These are phyloP conservation scores for Gracilaria gracilis DNA, from an alignment of 23 red algal genomes.

Conservation along the genomic window DNA sequence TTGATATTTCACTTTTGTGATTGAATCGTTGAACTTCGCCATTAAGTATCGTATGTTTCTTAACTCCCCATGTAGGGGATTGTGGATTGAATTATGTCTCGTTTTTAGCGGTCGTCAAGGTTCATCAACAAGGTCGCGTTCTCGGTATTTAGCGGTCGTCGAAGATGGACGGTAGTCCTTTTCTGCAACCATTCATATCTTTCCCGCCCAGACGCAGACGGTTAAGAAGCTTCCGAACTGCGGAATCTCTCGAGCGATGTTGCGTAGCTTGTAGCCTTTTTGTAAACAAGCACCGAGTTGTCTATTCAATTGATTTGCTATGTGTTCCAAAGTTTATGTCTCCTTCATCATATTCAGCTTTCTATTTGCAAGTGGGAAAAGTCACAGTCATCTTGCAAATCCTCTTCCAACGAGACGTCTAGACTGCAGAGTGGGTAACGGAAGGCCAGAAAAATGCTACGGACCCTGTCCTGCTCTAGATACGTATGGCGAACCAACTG, in stretches of 20 bases:
- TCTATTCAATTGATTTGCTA: not conserved
- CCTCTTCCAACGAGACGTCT: constrained; percentile 61
- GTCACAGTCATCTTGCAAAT: constrained; percentile 49
- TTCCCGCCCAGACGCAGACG: not conserved
- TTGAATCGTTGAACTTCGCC: too few species aligned
- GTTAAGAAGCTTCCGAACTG: not conserved
- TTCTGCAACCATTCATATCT: not conserved
- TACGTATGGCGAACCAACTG: constrained; percentile 66
- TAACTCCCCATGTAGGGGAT: not conserved
- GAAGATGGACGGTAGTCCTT: not conserved
- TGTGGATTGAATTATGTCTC: not conserved
- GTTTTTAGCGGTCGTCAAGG: not conserved
- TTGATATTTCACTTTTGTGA: too few species aligned
- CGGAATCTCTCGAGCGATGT: not conserved
- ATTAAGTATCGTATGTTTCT: not conserved
- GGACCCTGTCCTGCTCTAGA: constrained; percentile 78
- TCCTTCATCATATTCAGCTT: not conserved
- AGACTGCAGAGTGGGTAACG: constrained; percentile 67
- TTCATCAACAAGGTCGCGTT: not conserved
- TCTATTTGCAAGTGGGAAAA: not conserved
- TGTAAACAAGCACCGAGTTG: not conserved
- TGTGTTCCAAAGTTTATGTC: not conserved
- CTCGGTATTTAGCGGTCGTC: not conserved
- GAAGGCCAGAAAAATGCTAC: constrained; percentile 43
- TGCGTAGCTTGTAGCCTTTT: not conserved